Conservation (phyloP, 345 rosid species). For the Cochlearia excelsa region DNA sequence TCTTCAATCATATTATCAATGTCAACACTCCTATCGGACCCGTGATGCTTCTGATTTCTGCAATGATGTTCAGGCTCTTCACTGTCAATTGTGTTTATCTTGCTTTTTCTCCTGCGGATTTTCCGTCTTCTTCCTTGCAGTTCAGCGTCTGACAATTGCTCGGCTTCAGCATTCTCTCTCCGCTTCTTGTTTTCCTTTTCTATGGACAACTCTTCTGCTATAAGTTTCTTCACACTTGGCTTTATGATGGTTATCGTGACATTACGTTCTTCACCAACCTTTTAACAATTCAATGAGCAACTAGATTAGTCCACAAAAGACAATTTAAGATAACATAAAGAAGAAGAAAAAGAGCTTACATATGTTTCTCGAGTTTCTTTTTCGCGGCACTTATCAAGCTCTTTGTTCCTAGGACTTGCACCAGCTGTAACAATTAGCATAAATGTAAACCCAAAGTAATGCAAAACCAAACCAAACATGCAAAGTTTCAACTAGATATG, state of each 20-base stretch:
- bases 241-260: slow-evolving; percentile 38
- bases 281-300: slow-evolving; percentile 30
- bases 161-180: slow-evolving; percentile 41
- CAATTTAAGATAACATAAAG: background rate
- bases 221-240: slow-evolving; percentile 88
- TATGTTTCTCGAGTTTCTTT: slow-evolving; percentile 41
- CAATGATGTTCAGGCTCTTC: slow-evolving; percentile 38
- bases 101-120: slow-evolving; percentile 50
- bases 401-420: slow-evolving; percentile 38
- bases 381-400: slow-evolving; percentile 32
- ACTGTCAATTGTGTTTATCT: slow-evolving; percentile 39
- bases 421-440: slow-evolving; percentile 38
- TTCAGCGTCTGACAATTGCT: slow-evolving; percentile 44
- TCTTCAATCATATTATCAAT: slow-evolving; percentile 65
- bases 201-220: slow-evolving; percentile 77
- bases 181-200: slow-evolving; percentile 45
- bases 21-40: slow-evolving; percentile 42
- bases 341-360: slow-evolving; percentile 44
- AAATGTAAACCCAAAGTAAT: slow-evolving; percentile 1
- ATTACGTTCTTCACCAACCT: slow-evolving; percentile 55
- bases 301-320: slow-evolving; percentile 17
- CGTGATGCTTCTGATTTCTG: slow-evolving; percentile 30
- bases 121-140: slow-evolving; percentile 48
- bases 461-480: no score
- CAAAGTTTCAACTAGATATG: background rate